Conservation (phyloP, 768 basidiomycete genomes). For the Rhizopogon vesiculosus region DNA sequence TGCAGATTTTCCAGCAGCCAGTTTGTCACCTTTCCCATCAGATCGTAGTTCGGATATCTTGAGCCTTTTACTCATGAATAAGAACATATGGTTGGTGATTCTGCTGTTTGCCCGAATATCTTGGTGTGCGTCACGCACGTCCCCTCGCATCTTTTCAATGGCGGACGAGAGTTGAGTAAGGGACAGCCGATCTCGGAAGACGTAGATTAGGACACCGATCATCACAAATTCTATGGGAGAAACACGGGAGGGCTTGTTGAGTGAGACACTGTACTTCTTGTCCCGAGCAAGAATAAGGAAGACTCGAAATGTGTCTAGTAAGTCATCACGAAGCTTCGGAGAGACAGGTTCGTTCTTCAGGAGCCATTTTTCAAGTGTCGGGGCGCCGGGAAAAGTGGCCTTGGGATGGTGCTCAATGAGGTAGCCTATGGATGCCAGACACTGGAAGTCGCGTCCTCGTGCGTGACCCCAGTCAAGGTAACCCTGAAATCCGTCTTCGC, state of each 20-base stretch:
- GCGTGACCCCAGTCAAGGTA: constrained; percentile 39
- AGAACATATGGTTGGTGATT: constrained; percentile 29
- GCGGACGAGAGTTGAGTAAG: constrained; percentile 40
- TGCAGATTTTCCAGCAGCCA: constrained; percentile 8
- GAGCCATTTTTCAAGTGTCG: constrained; percentile 34
- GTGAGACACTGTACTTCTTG: constrained; percentile 25
- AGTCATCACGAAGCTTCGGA: constrained; percentile 19
- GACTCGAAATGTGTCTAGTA: constrained; percentile 29
- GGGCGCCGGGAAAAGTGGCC: constrained; percentile 17
- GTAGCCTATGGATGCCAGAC: constrained; percentile 33
- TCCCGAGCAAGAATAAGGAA: constrained; percentile 29
- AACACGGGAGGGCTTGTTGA: constrained; percentile 31
- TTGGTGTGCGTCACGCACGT: constrained; percentile 31
- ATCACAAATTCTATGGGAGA: constrained; percentile 44
- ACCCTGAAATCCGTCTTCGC: constrained; percentile 30
- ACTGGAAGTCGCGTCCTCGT: constrained; percentile 44
- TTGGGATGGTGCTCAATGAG: constrained; percentile 28
- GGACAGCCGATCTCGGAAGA: constrained; percentile 27
- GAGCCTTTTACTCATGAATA: constrained; percentile 26
- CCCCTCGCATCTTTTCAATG: constrained; percentile 33
- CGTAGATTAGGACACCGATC: constrained; percentile 35
- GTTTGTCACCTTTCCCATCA: constrained; percentile 27
- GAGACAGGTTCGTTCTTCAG: constrained; percentile 21
- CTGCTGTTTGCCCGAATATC: constrained; percentile 38
- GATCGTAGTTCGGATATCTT: constrained; percentile 28